Conservation (phyloP, 1,284 basidiomycete species). For the Austroboletus novae-zelandiae region DNA sequence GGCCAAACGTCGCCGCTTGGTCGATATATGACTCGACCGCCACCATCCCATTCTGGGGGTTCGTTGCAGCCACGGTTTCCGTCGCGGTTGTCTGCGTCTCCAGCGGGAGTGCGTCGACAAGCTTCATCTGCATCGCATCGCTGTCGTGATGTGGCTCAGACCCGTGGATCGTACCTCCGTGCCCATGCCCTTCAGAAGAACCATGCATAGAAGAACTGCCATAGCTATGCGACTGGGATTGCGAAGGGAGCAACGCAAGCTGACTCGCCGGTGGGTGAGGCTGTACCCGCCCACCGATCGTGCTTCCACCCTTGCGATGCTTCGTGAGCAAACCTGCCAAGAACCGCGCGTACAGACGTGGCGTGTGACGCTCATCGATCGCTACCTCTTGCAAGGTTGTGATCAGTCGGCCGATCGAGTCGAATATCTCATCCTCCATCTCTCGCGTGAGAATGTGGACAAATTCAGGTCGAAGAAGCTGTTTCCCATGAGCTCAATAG, state of each 20-base stretch:
- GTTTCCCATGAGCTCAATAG: not conserved
- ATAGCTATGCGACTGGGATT: slow-evolving; percentile 7
- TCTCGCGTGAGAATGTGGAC: slow-evolving; percentile 51
- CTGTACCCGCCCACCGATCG: slow-evolving; percentile 25
- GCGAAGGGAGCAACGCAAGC: not conserved
- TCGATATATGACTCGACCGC: not conserved
- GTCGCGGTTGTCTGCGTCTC: not conserved
- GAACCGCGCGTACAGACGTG: slow-evolving; percentile 78
- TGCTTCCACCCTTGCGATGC: slow-evolving; percentile 62
- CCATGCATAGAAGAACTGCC: slow-evolving; percentile 2
- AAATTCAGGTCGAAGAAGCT: slow-evolving; percentile 77
- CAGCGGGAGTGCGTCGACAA: not conserved
- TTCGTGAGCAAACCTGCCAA: slow-evolving; percentile 64
- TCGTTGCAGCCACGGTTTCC: not conserved
- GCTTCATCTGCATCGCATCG: slow-evolving; percentile 21
- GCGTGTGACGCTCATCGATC: slow-evolving; percentile 80
- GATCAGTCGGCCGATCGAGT: slow-evolving; percentile 70
- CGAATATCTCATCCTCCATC: slow-evolving; percentile 67
- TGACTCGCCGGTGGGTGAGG: slow-evolving; percentile 30
- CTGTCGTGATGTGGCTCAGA: slow-evolving; percentile 11
- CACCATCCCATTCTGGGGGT: not conserved
- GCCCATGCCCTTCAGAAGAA: not conserved
- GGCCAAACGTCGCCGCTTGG: too few relatives aligned
- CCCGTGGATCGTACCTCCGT: not conserved
- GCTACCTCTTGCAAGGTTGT: slow-evolving; percentile 70